These are phyloP conservation scores for Coix lacrymajobi DNA, from an alignment of 176 grass and related monocot species.

Conservation along the genomic window DNA sequence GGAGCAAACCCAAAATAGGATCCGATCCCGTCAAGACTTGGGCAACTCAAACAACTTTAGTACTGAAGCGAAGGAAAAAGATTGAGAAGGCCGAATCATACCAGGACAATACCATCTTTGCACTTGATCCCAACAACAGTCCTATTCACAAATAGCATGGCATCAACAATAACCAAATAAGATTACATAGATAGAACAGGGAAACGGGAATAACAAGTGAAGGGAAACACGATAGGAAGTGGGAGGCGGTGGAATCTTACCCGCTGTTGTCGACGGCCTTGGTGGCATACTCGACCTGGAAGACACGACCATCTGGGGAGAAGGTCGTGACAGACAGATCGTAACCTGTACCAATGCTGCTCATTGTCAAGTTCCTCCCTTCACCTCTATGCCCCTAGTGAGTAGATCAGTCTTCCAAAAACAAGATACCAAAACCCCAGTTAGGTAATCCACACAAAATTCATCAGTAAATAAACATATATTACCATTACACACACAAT, in stretches of 20 bases:
- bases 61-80: background rate
- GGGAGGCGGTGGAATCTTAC: conserved; percentile 21
- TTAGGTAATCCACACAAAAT: background rate
- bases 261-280: conserved; percentile 72
- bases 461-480: background rate
- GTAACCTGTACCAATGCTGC: conserved; percentile 73
- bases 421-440: background rate
- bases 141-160: conserved; percentile 10
- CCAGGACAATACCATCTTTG: conserved; percentile 71
- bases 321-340: conserved; percentile 81
- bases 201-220: background rate
- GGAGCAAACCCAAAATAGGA: background rate
- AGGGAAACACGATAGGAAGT: background rate
- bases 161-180: background rate
- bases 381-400: background rate
- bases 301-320: conserved; percentile 62
- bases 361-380: conserved; percentile 23
- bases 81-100: background rate
- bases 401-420: background rate
- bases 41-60: background rate
- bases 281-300: conserved; percentile 75
- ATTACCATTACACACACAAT: background rate
- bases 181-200: background rate
- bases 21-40: background rate
- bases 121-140: conserved; percentile 75